Percentiles rank a stretch among this genome's conserved stretches.
Conservation (phyloP, 2,329 filamentous ascomycete species). For the Hymenoscyphus fraxineus region DNA sequence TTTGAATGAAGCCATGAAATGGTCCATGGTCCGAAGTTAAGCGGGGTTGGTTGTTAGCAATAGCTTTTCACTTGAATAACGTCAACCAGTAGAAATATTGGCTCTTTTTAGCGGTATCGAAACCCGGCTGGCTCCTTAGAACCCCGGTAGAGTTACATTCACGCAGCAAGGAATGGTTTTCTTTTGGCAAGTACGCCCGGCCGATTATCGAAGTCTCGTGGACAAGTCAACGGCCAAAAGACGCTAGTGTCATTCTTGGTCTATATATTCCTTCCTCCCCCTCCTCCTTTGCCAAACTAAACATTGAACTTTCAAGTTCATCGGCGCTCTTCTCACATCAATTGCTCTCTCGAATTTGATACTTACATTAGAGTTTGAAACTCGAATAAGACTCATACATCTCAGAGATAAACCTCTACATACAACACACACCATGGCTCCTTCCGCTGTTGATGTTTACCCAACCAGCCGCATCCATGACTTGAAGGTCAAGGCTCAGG, state of each 20-base stretch:
- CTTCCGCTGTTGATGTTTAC: constrained; percentile 20
- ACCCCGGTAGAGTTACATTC: not conserved
- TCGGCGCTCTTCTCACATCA: not conserved
- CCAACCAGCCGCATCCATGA: constrained; percentile 15
- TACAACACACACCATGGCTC: constrained; percentile 16
- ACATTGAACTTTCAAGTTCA: not conserved
- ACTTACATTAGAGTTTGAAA: not conserved
- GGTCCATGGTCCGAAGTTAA: not conserved
- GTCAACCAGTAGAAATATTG: not conserved
- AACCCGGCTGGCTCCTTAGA: not conserved
- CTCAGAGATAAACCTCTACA: not conserved
- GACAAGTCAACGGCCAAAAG: not conserved
- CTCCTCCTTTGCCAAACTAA: not conserved
- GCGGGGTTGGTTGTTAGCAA: not conserved
- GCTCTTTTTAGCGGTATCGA: not conserved
- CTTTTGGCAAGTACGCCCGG: not conserved
- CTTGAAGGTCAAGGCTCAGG: constrained; percentile 18
- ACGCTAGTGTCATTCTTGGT: not conserved
- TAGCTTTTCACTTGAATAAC: not conserved
- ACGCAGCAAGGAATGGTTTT: not conserved
- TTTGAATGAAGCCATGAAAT: not conserved
- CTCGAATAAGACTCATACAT: no score
- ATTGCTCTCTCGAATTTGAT: not conserved
- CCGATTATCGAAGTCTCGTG: not conserved
- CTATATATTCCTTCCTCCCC: not conserved